phyloP scores from a whole-genome alignment of 2,329 filamentous ascomycete species.

The Nothopassalora personata region DNA sequence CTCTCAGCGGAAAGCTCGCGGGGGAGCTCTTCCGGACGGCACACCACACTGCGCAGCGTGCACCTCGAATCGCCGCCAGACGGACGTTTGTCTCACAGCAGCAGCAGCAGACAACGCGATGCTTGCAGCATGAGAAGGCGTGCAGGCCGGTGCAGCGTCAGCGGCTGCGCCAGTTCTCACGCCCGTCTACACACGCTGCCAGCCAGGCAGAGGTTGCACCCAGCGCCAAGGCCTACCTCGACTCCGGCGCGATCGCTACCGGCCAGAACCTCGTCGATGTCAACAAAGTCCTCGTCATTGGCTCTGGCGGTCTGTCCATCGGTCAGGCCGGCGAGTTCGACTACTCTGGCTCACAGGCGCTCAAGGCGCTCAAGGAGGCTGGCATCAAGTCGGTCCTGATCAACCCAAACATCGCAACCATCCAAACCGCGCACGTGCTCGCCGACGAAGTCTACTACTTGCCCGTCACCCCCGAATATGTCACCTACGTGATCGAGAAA shows the following conservation, averaged over 20 bases:
- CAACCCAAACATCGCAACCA: slow-evolving; percentile 97
- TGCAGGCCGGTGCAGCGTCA: slow-evolving; percentile 13
- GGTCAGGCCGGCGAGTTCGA: slow-evolving; percentile 98
- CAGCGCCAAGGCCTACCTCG: slow-evolving; percentile 78
- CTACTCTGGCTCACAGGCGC: slow-evolving; percentile 93
- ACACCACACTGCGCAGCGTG: slow-evolving; percentile 18
- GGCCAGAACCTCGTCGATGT: slow-evolving; percentile 75
- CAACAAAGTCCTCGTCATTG: slow-evolving; percentile 96
- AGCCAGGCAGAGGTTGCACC: slow-evolving; percentile 61
- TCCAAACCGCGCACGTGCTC: slow-evolving; percentile 93
- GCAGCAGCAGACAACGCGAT: slow-evolving; percentile 8
- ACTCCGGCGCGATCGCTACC: slow-evolving; percentile 78
- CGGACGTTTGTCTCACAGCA: slow-evolving; percentile 28
- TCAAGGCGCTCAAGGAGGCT: slow-evolving; percentile 95
- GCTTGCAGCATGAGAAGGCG: slow-evolving; percentile 13
- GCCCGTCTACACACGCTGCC: slow-evolving; percentile 22
- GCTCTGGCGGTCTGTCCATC: slow-evolving; percentile 90
- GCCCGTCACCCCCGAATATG: slow-evolving; percentile 95
- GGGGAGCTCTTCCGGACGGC: slow-evolving; percentile 24
- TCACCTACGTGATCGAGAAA: slow-evolving; percentile 93
- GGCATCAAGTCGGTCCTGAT: slow-evolving; percentile 87
- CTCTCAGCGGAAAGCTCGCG: slow-evolving; percentile 31
- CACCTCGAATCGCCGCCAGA: slow-evolving; percentile 20
- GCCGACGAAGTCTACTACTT: slow-evolving; percentile 98
- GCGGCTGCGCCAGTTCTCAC: slow-evolving; percentile 24